Evolutionary conservation across 225 moss, liverwort and hornwort species (phyloP).

Genomic region (Physcomitrellopsis africana): DNA sequence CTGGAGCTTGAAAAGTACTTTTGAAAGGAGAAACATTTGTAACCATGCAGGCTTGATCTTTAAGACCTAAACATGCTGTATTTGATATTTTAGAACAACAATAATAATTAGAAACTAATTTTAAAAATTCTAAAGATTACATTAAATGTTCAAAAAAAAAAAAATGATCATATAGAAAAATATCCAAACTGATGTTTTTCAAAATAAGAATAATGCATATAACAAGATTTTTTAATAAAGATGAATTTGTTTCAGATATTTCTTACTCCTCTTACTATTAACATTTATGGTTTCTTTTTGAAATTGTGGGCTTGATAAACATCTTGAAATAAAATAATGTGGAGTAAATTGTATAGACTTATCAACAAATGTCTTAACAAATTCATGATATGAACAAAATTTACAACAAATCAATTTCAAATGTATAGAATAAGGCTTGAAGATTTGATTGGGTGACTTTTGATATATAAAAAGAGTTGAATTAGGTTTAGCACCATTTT

Average conservation of each 20-base stretch:
- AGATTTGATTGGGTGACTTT: neutral
- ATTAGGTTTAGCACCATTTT: neutral
- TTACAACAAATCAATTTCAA: slow-evolving; percentile 12
- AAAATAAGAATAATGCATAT: neutral
- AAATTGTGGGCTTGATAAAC: slow-evolving; percentile 16
- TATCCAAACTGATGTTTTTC: neutral
- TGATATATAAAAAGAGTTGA: neutral
- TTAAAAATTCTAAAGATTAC: neutral
- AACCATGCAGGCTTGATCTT: too few relatives aligned
- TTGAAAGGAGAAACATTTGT: too few relatives aligned
- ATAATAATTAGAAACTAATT: too few relatives aligned
- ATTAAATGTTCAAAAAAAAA: neutral
- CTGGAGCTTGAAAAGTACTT: too few relatives aligned
- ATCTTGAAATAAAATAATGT: slow-evolving; percentile 2
- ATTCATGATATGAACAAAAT: neutral
- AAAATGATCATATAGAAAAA: too few relatives aligned
- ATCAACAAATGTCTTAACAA: neutral
- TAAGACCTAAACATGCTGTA: too few relatives aligned
- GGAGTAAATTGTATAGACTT: slow-evolving; percentile 27
- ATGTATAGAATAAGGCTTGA: slow-evolving; percentile 24
- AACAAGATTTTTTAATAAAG: neutral
- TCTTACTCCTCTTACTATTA: neutral
- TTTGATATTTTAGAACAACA: too few relatives aligned
- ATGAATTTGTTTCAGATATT: neutral
- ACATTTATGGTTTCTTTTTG: neutral